These are phyloP conservation scores for Dendrobium catenatum DNA, from an alignment of 106 monocot genomes.

Conservation along the genomic window DNA sequence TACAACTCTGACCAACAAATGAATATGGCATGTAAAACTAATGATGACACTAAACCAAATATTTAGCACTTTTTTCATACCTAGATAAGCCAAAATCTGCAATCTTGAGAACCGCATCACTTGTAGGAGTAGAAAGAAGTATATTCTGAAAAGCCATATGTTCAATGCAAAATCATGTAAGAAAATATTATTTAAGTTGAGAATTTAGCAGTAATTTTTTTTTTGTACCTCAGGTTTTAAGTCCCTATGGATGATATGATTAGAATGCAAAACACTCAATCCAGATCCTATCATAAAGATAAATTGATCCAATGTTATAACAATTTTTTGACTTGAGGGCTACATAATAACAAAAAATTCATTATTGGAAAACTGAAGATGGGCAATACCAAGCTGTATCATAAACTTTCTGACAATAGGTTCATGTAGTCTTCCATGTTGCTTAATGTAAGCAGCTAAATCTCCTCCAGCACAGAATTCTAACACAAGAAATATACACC, in stretches of 20 bases:
- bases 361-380: background rate
- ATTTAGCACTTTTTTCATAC: conserved; percentile 8
- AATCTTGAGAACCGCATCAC: conserved; percentile 46
- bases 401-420: conserved; percentile 37
- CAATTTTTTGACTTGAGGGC: background rate
- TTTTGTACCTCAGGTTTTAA: conserved; percentile 49
- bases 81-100: conserved; percentile 66
- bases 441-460: conserved; percentile 29
- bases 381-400: conserved; percentile 40
- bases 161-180: background rate
- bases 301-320: background rate
- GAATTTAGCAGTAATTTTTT: background rate
- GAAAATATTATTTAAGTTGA: background rate
- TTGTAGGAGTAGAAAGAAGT: conserved; percentile 35
- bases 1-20: conserved; percentile 27
- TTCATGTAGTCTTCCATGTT: conserved; percentile 34
- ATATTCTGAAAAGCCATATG: conserved; percentile 26
- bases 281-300: conserved; percentile 43
- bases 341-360: background rate
- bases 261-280: conserved; percentile 29
- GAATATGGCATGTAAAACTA: background rate
- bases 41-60: background rate
- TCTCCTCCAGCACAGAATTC: conserved; percentile 55
- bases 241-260: conserved; percentile 54
- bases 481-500: conserved; percentile 39